Conservation (phyloP, 495 filamentous ascomycete species). For the Penicillium arizonense region DNA sequence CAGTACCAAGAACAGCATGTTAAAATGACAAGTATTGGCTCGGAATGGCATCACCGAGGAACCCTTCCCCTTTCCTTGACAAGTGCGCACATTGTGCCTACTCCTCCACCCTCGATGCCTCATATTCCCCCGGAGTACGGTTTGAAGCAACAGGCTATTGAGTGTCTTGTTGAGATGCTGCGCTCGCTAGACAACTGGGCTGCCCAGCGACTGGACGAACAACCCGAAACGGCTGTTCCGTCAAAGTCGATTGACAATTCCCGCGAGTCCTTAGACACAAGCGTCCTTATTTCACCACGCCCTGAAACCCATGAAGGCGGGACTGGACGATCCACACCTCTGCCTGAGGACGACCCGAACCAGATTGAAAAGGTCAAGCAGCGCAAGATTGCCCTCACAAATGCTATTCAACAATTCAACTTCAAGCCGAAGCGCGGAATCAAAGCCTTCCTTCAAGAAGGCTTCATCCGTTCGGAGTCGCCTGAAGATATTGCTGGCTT, state of each 20-base stretch:
- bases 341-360: slow-evolving; percentile 83
- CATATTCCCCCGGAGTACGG: slow-evolving; percentile 78
- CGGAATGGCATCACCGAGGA: slow-evolving; percentile 82
- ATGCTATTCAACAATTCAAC: slow-evolving; percentile 91
- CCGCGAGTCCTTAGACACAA: slow-evolving; percentile 78
- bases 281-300: slow-evolving; percentile 50
- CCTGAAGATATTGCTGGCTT: slow-evolving; percentile 86
- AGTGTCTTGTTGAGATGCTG: slow-evolving; percentile 83
- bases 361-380: slow-evolving; percentile 92
- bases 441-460: slow-evolving; percentile 75
- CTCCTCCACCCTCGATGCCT: slow-evolving; percentile 47
- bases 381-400: slow-evolving; percentile 85
- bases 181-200: slow-evolving; percentile 93
- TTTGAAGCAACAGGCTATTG: slow-evolving; percentile 82
- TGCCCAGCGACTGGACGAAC: slow-evolving; percentile 68
- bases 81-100: slow-evolving; percentile 63
- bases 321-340: slow-evolving; percentile 67
- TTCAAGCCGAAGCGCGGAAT: slow-evolving; percentile 96
- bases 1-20: slow-evolving; percentile 75
- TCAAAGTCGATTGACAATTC: slow-evolving; percentile 72
- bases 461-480: slow-evolving; percentile 75
- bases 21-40: slow-evolving; percentile 52
- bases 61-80: slow-evolving; percentile 83
- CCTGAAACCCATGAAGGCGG: slow-evolving; percentile 55
- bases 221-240: slow-evolving; percentile 42